phyloP scores from a whole-genome alignment of 805 yeast species.

The Novakomyces olei region DNA sequence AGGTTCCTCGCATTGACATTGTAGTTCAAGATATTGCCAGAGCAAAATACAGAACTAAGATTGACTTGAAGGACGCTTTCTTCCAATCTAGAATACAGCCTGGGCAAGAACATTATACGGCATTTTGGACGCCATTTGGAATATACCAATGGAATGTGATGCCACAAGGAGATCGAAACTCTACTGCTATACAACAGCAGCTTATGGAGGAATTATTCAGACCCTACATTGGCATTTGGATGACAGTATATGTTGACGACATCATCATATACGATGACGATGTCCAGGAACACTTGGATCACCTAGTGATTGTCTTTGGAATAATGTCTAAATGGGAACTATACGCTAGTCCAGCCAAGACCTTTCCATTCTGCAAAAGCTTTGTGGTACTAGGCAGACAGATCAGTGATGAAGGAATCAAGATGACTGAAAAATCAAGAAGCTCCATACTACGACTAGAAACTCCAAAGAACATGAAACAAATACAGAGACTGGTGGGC shows the following conservation, averaged over 20 bases:
- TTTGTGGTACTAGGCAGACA: too few species aligned
- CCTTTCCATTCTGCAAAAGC: too few species aligned
- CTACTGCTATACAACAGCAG: constrained; percentile 12
- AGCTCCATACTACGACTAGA: too few species aligned
- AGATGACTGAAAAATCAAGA: too few species aligned
- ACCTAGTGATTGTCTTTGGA: not conserved
- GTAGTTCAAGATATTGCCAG: too few species aligned
- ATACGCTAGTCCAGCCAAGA: constrained; percentile 6
- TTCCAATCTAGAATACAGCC: constrained; percentile 15
- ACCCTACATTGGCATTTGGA: constrained; percentile 1
- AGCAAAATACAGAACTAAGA: too few species aligned
- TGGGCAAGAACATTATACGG: constrained; percentile 8
- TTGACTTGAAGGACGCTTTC: constrained; percentile 10
- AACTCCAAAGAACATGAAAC: too few species aligned
- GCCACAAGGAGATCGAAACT: constrained; percentile 13
- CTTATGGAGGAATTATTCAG: constrained; percentile 4
- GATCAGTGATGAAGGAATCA: too few species aligned
- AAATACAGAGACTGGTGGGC: too few species aligned
- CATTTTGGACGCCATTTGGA: constrained; percentile 11
- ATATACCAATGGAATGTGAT: constrained; percentile 12
- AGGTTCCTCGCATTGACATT: too few species aligned
- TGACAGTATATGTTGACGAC: constrained; percentile 11
- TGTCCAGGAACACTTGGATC: constrained; percentile 2
- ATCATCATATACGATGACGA: constrained; percentile 7
- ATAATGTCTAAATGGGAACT: constrained; percentile 1